phyloP scores from a whole-genome alignment of 177 flowering plant genomes.

The Telopea speciosissima region DNA sequence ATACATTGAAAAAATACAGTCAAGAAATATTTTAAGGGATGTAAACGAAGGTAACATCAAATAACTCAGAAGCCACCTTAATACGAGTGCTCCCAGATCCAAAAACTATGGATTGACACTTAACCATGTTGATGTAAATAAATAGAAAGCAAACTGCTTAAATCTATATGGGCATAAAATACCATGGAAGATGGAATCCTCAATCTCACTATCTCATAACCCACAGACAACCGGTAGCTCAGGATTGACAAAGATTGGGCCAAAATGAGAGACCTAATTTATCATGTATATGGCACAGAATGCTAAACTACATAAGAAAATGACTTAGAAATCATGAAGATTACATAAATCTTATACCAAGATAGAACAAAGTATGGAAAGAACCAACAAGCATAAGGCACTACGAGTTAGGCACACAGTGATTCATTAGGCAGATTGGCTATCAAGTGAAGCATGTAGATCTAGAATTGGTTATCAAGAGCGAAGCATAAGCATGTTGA shows the following conservation, averaged over 20 bases:
- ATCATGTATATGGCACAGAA: neutral
- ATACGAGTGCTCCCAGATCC: neutral
- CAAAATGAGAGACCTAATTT: neutral
- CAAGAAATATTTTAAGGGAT: neutral
- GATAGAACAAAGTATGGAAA: neutral
- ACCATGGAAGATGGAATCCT: neutral
- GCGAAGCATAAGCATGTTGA: too few species aligned
- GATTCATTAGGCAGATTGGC: too few species aligned
- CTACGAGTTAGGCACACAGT: neutral
- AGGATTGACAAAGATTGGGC: neutral
- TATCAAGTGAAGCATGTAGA: neutral
- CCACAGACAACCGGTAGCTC: neutral
- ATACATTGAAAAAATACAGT: neutral
- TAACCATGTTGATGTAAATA: neutral
- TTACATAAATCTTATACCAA: neutral
- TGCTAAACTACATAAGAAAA: neutral
- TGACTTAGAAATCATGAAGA: neutral
- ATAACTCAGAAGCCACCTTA: neutral
- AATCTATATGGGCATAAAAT: neutral
- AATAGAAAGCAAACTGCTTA: neutral
- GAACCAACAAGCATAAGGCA: neutral
- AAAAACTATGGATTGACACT: neutral
- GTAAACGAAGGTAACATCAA: neutral
- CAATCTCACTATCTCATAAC: too few species aligned
- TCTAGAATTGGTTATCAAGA: too few species aligned